phyloP scores from a whole-genome alignment of 2,329 filamentous ascomycete genomes.

The Achaetomium macrosporum region DNA sequence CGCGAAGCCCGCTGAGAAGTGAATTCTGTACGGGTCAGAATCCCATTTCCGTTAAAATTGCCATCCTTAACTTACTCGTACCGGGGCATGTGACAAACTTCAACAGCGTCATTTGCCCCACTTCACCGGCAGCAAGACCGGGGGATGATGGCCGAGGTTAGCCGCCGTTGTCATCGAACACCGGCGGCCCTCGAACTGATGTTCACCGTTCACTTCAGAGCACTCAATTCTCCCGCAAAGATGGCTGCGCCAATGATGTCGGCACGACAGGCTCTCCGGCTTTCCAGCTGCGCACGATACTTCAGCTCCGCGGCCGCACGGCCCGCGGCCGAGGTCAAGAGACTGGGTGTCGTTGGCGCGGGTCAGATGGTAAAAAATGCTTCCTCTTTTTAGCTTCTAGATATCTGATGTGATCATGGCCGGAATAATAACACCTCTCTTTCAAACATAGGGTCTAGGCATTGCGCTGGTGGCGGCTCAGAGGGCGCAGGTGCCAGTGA shows the following conservation, averaged over 20 bases:
- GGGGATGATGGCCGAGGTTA: conserved; percentile 9
- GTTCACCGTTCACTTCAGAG: not conserved
- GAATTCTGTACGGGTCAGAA: too few species aligned
- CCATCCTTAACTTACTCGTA: not conserved
- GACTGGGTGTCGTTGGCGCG: conserved; percentile 84
- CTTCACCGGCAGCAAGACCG: not conserved
- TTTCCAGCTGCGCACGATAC: conserved; percentile 41
- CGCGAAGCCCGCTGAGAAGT: too few species aligned
- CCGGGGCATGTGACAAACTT: not conserved
- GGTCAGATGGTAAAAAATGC: conserved; percentile 76
- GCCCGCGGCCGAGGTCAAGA: conserved; percentile 64
- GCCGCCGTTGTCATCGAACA: conserved; percentile 1
- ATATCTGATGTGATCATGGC: not conserved
- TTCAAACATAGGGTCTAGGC: conserved; percentile 66
- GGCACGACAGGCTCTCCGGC: conserved; percentile 23
- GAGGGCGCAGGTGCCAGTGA: conserved; percentile 77
- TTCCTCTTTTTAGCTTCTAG: not conserved
- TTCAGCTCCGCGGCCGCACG: conserved; percentile 65
- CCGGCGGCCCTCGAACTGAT: not conserved
- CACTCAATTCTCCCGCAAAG: not conserved
- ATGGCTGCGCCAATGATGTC: conserved; percentile 22
- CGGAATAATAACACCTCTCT: not conserved
- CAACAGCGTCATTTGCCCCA: conserved; percentile 2
- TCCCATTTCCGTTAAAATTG: too few species aligned
- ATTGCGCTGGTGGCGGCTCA: conserved; percentile 92